Base-by-base conservation (phyloP, 371 early-diverging fungal genomes). In the Mucor irregularis region DNA sequence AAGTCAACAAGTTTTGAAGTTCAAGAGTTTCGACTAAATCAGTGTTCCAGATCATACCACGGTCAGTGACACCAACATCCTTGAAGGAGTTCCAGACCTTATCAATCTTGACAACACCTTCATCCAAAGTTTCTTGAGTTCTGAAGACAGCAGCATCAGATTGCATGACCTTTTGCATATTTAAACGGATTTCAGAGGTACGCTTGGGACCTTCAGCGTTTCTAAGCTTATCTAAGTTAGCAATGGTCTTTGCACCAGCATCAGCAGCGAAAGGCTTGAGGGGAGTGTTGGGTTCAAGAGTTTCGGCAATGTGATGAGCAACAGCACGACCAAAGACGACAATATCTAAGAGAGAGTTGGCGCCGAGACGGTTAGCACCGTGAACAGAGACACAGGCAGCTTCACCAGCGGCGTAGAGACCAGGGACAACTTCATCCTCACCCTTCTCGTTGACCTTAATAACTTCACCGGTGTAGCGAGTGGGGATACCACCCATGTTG, bases 401-500 rank as follows among this genome's bases (percentile, higher is more conserved):
- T 74, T 96, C 96, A 67, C 96, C 96, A 58, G 95, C 95, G 46
- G 97, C 98, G 68, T 91, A 96, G 57, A 97, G 81, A 43, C 98
- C 98, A 53, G 89, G 96, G 62, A 91, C 96, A 61, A 85, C 87
- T 75, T 83, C 69, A 58, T 91, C 91, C 38, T 86, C 77, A 61
- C 92, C 91, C 49, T 87, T 82, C 59, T 85, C 76, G 39, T 89
- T 80, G 31, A 85, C 77, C 42, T 79, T 81, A 70, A 96, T 70
- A 16, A 96, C 97, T 78, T 98, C 94, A 61, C 98, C 98, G 48
- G 96, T 96, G 88, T 93, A 97, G 53, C 85, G 84, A 42, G 97
- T 97, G 28, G 97, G 98, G 59, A 98, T 97, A 76, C 98, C 97
- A 71, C 98, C 98, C 97, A 97, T 97, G 85, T 97, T 98, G 88